phyloP scores from a whole-genome alignment of 345 rosid species.

The Heritiera littoralis region DNA sequence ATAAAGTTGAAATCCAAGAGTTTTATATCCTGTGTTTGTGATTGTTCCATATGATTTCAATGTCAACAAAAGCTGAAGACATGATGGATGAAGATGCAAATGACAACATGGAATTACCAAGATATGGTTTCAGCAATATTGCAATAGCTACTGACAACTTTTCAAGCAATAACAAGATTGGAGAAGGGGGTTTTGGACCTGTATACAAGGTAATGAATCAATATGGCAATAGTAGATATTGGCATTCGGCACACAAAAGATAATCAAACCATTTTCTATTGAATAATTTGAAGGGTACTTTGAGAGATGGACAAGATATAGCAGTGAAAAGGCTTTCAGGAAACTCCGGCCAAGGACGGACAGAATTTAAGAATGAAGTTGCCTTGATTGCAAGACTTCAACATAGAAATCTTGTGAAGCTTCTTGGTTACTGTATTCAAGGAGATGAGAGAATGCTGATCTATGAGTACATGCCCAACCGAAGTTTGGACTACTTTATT shows the following conservation, averaged over 20 bases:
- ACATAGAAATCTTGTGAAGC: constrained; percentile 43
- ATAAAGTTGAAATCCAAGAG: neutral
- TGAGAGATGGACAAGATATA: too few species aligned
- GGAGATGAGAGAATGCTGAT: constrained; percentile 38
- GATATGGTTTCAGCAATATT: constrained; percentile 27
- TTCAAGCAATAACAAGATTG: constrained; percentile 17
- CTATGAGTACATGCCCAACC: constrained; percentile 40
- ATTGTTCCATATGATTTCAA: neutral
- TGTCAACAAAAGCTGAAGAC: neutral
- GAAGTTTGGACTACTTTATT: constrained; percentile 37
- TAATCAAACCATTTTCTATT: too few species aligned
- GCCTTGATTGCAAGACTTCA: constrained; percentile 41
- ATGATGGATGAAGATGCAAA: neutral
- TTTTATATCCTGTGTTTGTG: neutral
- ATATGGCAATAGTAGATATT: neutral
- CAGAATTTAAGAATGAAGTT: constrained; percentile 42
- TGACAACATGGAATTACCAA: constrained; percentile 32
- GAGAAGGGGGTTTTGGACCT: too few species aligned
- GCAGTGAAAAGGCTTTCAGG: constrained; percentile 26
- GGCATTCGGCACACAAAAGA: too few species aligned
- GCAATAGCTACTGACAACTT: constrained; percentile 30
- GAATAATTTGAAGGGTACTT: too few species aligned
- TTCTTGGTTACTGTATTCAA: constrained; percentile 38
- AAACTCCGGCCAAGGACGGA: constrained; percentile 38
- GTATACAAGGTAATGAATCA: neutral